Evolutionary conservation across 2,329 filamentous ascomycete species (phyloP).

Genomic region (Penicillium sp.): DNA sequence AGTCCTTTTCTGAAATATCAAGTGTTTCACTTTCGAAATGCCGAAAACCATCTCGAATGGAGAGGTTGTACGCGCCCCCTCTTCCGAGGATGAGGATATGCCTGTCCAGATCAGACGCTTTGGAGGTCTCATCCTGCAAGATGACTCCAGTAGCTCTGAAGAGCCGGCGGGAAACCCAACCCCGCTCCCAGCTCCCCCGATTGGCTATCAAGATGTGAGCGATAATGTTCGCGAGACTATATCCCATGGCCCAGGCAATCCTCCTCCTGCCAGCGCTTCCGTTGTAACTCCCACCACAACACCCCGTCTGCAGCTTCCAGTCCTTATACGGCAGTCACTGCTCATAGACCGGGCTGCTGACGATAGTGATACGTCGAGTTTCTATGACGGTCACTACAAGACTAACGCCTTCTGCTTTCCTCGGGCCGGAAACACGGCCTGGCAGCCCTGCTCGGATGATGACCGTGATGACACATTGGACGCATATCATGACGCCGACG

Average conservation of each 20-base stretch:
- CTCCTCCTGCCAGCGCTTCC: not conserved
- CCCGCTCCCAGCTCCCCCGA: not conserved
- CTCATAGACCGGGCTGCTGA: not conserved
- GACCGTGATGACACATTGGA: not conserved
- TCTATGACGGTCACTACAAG: conserved; percentile 5
- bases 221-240: too few relatives aligned
- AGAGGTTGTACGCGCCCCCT: not conserved
- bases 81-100: not conserved
- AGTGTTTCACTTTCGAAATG: not conserved
- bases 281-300: not conserved
- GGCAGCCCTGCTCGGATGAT: not conserved
- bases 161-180: not conserved
- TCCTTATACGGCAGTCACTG: not conserved
- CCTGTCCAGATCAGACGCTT: not conserved
- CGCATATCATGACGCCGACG: conserved; percentile 1
- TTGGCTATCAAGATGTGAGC: not conserved
- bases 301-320: not conserved
- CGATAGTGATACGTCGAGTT: not conserved
- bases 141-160: not conserved
- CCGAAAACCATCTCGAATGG: not conserved
- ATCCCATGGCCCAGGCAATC: not conserved
- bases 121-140: not conserved
- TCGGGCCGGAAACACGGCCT: not conserved
- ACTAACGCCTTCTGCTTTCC: not conserved
- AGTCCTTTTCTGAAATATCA: not conserved